A percentile compares a stretch with the other conserved stretches of the same genome.
These are phyloP conservation scores for Ascochyta fabae DNA, from an alignment of 2,329 filamentous ascomycete species.

Conservation along the genomic window DNA sequence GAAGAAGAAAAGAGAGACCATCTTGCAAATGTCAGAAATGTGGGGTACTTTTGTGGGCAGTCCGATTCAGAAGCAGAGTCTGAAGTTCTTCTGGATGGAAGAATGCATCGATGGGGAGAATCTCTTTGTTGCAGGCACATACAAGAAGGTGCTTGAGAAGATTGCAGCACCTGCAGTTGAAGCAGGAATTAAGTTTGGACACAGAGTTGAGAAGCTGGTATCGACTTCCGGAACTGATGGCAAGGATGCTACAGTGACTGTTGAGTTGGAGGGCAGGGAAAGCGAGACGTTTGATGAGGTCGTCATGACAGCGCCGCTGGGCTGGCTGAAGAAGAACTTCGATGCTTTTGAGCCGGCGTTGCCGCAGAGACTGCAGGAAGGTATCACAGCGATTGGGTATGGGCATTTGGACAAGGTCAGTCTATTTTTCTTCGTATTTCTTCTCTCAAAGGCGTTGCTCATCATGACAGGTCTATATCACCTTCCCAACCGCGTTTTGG, in stretches of 20 bases:
- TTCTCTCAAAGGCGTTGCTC: constrained; percentile 22
- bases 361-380: constrained; percentile 62
- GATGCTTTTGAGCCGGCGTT: constrained; percentile 66
- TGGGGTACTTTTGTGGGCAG: constrained; percentile 77
- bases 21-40: constrained; percentile 63
- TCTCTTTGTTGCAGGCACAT: constrained; percentile 67
- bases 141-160: constrained; percentile 64
- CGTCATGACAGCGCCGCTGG: constrained; percentile 71
- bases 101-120: constrained; percentile 77
- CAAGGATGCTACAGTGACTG: constrained; percentile 32
- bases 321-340: constrained; percentile 54
- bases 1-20: constrained; percentile 56
- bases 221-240: constrained; percentile 22
- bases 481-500: constrained; percentile 81
- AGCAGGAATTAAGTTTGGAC: constrained; percentile 61
- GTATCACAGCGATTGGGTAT: constrained; percentile 71
- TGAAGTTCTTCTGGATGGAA: constrained; percentile 80
- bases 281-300: constrained; percentile 68
- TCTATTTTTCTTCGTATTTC: constrained; percentile 13
- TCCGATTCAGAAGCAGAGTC: constrained; percentile 67
- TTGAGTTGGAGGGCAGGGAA: constrained; percentile 57
- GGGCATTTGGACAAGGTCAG: constrained; percentile 73
- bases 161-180: constrained; percentile 65
- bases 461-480: constrained; percentile 53
- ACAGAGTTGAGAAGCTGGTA: constrained; percentile 54